phyloP scores from a whole-genome alignment of 2,329 filamentous ascomycete genomes.

The Cladosporium sp. region DNA sequence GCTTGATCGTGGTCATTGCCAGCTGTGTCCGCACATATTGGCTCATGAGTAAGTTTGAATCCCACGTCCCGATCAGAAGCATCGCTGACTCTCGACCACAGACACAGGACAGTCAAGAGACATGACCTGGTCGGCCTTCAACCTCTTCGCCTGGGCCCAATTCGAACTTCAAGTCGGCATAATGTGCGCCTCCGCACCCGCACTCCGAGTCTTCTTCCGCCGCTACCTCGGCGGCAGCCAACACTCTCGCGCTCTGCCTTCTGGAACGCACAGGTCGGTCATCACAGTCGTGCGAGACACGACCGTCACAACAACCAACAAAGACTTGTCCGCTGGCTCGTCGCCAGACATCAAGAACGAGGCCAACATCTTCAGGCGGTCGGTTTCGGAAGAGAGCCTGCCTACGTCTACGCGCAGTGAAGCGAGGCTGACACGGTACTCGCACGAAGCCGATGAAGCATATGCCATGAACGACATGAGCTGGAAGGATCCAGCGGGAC shows the following conservation, averaged over 20 bases:
- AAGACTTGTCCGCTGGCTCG: not conserved
- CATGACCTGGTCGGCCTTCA: conserved; percentile 24
- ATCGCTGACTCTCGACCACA: conserved; percentile 10
- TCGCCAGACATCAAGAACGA: not conserved
- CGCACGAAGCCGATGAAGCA: conserved; percentile 1
- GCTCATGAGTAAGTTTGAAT: conserved; percentile 20
- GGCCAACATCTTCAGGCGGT: not conserved
- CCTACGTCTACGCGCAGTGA: not conserved
- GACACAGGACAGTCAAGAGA: conserved; percentile 15
- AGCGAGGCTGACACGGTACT: conserved; percentile 1
- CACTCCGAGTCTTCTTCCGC: conserved; percentile 21
- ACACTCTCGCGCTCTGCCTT: not conserved
- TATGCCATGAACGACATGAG: conserved; percentile 4
- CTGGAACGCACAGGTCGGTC: not conserved
- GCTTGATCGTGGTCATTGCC: conserved; percentile 38
- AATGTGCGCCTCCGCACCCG: conserved; percentile 25
- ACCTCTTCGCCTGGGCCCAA: conserved; percentile 25
- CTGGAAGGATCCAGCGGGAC: not conserved
- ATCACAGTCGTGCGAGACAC: conserved; percentile 6
- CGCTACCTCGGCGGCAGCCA: conserved; percentile 14
- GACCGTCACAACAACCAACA: not conserved
- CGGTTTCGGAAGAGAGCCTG: not conserved
- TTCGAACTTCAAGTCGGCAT: conserved; percentile 28
- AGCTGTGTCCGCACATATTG: conserved; percentile 37
- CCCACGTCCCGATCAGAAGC: not conserved